Evolutionary conservation across 116 monocot species (phyloP).

Genomic region (Trichopus zeylanicus): DNA sequence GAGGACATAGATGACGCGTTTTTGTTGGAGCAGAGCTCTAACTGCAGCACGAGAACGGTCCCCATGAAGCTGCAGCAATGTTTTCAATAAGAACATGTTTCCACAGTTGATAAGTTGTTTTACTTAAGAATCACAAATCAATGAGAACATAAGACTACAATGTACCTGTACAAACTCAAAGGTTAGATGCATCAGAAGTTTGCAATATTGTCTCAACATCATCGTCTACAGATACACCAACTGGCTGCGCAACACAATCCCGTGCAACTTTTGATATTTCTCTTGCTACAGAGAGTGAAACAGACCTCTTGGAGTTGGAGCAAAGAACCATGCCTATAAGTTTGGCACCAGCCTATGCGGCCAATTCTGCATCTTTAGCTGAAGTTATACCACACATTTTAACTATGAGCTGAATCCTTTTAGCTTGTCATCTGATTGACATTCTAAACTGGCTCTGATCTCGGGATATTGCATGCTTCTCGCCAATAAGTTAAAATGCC

Average conservation of each 20-base stretch:
- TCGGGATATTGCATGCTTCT: not conserved
- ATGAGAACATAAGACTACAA: not conserved
- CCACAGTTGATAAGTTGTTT: no score
- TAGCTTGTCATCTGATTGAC: not conserved
- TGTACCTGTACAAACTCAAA: constrained; percentile 64
- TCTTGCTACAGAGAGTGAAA: constrained; percentile 48
- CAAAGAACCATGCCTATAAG: constrained; percentile 88
- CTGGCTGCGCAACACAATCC: constrained; percentile 50
- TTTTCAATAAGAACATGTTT: not conserved
- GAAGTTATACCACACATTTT: constrained; percentile 85
- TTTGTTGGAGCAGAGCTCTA: constrained; percentile 25
- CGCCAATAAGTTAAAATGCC: not conserved
- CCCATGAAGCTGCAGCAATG: constrained; percentile 73
- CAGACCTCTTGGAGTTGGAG: constrained; percentile 75
- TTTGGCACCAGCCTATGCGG: constrained; percentile 52
- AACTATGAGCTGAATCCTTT: constrained; percentile 8
- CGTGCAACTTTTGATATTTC: constrained; percentile 76
- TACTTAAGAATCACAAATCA: not conserved
- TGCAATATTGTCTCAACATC: constrained; percentile 46
- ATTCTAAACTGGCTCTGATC: not conserved
- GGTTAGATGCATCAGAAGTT: constrained; percentile 28
- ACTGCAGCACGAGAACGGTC: constrained; percentile 57
- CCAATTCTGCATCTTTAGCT: constrained; percentile 60
- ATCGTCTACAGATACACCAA: constrained; percentile 92
- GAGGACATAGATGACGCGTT: constrained; percentile 67